A percentile compares a stretch with the other conserved stretches of the same genome.
These are phyloP conservation scores for Naganishia antarctica DNA, from an alignment of 768 basidiomycete species.

Conservation along the genomic window DNA sequence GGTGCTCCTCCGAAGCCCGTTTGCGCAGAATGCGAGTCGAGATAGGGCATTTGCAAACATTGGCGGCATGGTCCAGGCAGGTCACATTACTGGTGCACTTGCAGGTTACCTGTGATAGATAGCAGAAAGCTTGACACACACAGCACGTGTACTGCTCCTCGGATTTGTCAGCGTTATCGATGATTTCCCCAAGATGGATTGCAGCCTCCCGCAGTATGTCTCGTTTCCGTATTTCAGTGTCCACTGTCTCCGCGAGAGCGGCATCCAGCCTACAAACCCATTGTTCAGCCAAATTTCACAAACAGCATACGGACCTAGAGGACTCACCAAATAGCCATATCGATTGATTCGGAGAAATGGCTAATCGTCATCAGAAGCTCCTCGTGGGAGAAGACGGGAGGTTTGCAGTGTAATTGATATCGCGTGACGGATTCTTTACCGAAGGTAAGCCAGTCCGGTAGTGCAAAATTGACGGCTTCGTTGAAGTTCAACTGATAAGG, in stretches of 20 bases:
- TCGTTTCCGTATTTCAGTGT: slow-evolving; percentile 70
- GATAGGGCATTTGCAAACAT: slow-evolving; percentile 65
- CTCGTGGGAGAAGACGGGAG: slow-evolving; percentile 97
- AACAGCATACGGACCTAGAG: background rate
- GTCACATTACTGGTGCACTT: slow-evolving; percentile 68
- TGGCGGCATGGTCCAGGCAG: slow-evolving; percentile 76
- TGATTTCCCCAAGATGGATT: slow-evolving; percentile 60
- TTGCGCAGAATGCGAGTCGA: slow-evolving; percentile 64
- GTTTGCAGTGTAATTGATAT: slow-evolving; percentile 83
- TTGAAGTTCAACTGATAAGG: slow-evolving; percentile 71
- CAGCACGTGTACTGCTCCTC: slow-evolving; percentile 96
- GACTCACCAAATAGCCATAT: slow-evolving; percentile 83
- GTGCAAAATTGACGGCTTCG: slow-evolving; percentile 96
- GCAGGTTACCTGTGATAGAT: slow-evolving; percentile 86
- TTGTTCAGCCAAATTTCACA: background rate
- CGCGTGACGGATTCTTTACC: slow-evolving; percentile 83
- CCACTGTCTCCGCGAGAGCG: slow-evolving; percentile 80
- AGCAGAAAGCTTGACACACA: slow-evolving; percentile 89
- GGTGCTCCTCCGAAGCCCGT: slow-evolving; percentile 73
- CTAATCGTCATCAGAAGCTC: slow-evolving; percentile 96
- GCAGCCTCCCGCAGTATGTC: slow-evolving; percentile 57
- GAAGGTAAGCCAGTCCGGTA: slow-evolving; percentile 86
- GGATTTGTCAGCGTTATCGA: slow-evolving; percentile 72
- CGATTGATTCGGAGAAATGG: slow-evolving; percentile 85
- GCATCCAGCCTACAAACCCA: slow-evolving; percentile 65